Conservation (phyloP, 768 basidiomycete species). For the Leccinellum albellum region DNA sequence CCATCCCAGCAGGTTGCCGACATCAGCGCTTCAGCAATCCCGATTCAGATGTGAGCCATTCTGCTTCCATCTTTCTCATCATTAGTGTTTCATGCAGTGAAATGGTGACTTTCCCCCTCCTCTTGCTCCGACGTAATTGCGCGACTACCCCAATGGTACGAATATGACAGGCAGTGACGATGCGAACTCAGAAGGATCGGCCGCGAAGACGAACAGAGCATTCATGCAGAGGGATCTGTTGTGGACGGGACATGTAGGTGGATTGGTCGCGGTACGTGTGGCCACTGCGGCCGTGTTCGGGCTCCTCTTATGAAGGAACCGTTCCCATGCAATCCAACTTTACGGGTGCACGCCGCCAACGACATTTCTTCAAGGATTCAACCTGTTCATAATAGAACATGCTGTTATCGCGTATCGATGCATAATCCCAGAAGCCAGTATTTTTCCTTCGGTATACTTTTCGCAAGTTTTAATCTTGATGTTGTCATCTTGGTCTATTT, state of each 20-base stretch:
- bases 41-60: slow-evolving; percentile 54
- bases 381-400: not conserved
- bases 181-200: slow-evolving; percentile 12
- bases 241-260: not conserved
- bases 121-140: not conserved
- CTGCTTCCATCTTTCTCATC: slow-evolving; percentile 1
- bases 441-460: not conserved
- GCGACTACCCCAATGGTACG: slow-evolving; percentile 56
- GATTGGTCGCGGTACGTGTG: not conserved
- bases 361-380: not conserved
- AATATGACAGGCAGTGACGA: slow-evolving; percentile 53
- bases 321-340: not conserved
- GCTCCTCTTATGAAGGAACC: not conserved
- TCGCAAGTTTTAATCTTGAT: not conserved
- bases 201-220: slow-evolving; percentile 46
- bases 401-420: not conserved
- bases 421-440: not conserved
- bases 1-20: slow-evolving; percentile 58
- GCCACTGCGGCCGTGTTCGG: not conserved
- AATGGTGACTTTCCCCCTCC: not conserved
- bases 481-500: not conserved
- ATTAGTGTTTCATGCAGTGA: not conserved
- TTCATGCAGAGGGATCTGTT: not conserved
- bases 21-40: too few species aligned
- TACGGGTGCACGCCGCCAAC: not conserved